These are phyloP conservation scores for Monosporascus ibericus DNA, from an alignment of 2,329 filamentous ascomycete species.

Conservation along the genomic window DNA sequence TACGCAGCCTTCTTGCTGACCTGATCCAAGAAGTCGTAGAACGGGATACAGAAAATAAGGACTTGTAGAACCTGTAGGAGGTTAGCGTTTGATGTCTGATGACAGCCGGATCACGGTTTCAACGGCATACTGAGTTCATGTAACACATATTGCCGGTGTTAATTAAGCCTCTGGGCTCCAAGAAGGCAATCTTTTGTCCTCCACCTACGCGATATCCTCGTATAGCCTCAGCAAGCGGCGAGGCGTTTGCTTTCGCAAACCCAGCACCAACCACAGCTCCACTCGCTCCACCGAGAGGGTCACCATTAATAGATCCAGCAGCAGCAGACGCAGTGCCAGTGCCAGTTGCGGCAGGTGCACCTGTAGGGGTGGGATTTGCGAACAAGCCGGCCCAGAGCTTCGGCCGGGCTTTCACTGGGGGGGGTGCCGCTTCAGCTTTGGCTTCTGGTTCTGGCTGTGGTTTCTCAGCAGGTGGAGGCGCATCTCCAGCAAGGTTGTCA, in stretches of 20 bases:
- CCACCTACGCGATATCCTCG: constrained; percentile 63
- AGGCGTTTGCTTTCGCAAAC: constrained; percentile 39
- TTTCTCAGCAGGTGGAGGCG: constrained; percentile 7
- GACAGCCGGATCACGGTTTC: no score
- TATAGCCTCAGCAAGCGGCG: constrained; percentile 56
- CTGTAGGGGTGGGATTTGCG: constrained; percentile 16
- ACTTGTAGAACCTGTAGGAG: constrained; percentile 77
- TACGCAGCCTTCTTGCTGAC: constrained; percentile 76
- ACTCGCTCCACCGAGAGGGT: constrained; percentile 13
- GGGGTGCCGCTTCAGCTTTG: constrained; percentile 20
- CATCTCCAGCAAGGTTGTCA: constrained; percentile 7
- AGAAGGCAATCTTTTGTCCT: constrained; percentile 65
- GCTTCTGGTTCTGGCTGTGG: constrained; percentile 16
- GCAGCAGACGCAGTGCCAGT: constrained; percentile 14
- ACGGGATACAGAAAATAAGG: constrained; percentile 86
- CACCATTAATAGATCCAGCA: constrained; percentile 17
- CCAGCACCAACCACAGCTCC: constrained; percentile 20
- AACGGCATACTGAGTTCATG: constrained; percentile 89
- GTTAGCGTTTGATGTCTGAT: constrained; percentile 18
- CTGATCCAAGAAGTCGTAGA: constrained; percentile 89
- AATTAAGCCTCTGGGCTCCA: constrained; percentile 87
- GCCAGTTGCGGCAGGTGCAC: constrained; percentile 14
- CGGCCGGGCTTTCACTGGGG: constrained; percentile 27
- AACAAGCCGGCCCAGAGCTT: constrained; percentile 35
- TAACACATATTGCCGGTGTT: constrained; percentile 99